Conservation (phyloP, 2,329 filamentous ascomycete species). For the Helminthosporium solani region DNA sequence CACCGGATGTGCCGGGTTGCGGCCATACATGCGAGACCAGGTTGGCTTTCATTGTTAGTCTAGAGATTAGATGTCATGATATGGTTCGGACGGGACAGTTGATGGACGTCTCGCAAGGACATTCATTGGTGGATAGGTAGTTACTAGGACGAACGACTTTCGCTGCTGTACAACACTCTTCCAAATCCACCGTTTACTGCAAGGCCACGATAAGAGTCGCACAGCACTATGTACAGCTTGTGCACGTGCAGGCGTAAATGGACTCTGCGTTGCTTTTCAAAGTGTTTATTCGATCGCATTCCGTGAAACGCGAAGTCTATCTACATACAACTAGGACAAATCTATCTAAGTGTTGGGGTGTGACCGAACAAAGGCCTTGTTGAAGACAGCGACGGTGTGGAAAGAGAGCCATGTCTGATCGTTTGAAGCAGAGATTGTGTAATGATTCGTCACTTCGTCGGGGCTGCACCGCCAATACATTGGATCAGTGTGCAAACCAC, state of each 20-base stretch:
- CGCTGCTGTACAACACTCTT: neutral
- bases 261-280: neutral
- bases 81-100: no score
- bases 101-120: no score
- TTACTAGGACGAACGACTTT: neutral
- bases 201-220: neutral
- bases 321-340: neutral
- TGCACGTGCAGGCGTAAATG: no score
- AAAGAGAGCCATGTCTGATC: no score
- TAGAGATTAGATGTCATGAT: no score
- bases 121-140: no score
- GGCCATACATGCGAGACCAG: no score
- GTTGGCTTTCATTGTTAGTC: no score
- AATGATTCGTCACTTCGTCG: neutral
- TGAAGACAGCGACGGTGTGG: neutral
- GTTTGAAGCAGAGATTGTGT: neutral
- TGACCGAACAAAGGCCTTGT: neutral
- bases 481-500: neutral
- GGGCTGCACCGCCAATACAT: conserved; percentile 6
- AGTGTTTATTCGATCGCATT: neutral
- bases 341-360: neutral
- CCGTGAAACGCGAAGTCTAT: neutral
- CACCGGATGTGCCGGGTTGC: neutral
- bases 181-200: neutral
- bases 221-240: neutral